Evolutionary conservation across 225 moss, liverwort and hornwort genomes (phyloP).

Genomic region (Rhytidiadelphus loreus): DNA sequence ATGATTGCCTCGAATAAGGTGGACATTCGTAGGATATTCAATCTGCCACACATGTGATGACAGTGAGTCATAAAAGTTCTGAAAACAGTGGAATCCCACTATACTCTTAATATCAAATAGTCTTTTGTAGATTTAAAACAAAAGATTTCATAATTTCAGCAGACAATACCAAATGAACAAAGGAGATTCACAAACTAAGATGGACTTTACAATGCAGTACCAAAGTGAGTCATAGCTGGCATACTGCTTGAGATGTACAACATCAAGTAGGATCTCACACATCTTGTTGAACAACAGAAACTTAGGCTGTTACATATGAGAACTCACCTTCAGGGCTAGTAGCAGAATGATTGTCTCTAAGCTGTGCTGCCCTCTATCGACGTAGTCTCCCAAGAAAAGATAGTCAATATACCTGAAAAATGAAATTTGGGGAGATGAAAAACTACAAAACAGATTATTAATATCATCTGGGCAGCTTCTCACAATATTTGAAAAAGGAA

Average conservation of each 20-base stretch:
- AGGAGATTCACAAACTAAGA: background rate
- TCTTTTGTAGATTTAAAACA: background rate
- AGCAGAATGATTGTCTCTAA: conserved; percentile 85
- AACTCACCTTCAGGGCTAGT: conserved; percentile 77
- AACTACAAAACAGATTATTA: background rate
- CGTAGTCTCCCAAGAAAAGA: conserved; percentile 93
- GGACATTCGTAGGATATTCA: conserved; percentile 83
- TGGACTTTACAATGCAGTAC: background rate
- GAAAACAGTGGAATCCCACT: background rate
- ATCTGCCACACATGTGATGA: conserved; percentile 31
- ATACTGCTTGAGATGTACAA: background rate
- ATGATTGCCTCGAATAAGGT: conserved; percentile 93
- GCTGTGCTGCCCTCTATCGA: conserved; percentile 93
- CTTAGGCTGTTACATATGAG: background rate
- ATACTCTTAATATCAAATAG: background rate
- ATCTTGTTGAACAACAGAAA: background rate
- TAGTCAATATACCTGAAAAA: conserved; percentile 78
- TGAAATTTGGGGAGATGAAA: background rate
- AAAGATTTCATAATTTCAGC: background rate
- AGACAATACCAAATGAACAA: background rate
- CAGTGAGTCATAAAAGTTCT: background rate
- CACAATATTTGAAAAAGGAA: background rate
- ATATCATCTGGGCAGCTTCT: background rate
- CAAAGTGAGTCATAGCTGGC: background rate
- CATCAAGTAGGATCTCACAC: background rate